These are phyloP conservation scores for Yamadazyma buinensis DNA, from an alignment of 1,139 yeast genomes.

Conservation along the genomic window DNA sequence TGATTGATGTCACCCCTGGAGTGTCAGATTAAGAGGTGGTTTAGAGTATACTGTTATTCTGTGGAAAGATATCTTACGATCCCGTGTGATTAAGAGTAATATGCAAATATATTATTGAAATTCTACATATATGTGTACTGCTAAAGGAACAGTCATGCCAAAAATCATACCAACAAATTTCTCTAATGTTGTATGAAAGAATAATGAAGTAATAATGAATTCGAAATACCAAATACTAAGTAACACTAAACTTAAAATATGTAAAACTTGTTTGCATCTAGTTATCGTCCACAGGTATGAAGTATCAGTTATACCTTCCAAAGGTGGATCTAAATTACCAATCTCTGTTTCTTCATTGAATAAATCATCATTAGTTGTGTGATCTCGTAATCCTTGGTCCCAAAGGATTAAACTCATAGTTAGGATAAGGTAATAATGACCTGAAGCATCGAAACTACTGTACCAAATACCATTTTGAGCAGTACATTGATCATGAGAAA, in stretches of 20 bases:
- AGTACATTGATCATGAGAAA: slow-evolving; percentile 9
- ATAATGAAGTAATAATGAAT: slow-evolving; percentile 50
- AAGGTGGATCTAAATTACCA: too few species aligned
- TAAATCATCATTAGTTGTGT: not conserved
- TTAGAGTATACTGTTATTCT: too few species aligned
- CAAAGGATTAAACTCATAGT: slow-evolving; percentile 46
- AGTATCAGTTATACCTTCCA: too few species aligned
- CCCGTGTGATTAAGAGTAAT: too few species aligned
- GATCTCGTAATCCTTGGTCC: slow-evolving; percentile 23
- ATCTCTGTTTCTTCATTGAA: not conserved
- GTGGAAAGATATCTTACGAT: too few species aligned
- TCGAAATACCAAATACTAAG: slow-evolving; percentile 40
- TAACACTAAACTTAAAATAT: slow-evolving; percentile 8
- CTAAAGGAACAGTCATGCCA: slow-evolving; percentile 41
- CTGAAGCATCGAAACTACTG: slow-evolving; percentile 61
- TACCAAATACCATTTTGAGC: slow-evolving; percentile 39
- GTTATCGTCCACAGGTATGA: too few species aligned
- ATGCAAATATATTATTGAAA: too few species aligned
- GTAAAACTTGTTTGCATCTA: not conserved
- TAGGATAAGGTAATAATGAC: slow-evolving; percentile 55
- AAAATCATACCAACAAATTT: slow-evolving; percentile 48
- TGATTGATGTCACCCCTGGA: too few species aligned
- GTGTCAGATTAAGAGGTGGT: too few species aligned
- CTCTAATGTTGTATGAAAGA: slow-evolving; percentile 60
- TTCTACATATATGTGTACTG: slow-evolving; percentile 4